Base-by-base conservation (phyloP, 2,329 filamentous ascomycete species). In the Lizonia empirigonia region DNA sequence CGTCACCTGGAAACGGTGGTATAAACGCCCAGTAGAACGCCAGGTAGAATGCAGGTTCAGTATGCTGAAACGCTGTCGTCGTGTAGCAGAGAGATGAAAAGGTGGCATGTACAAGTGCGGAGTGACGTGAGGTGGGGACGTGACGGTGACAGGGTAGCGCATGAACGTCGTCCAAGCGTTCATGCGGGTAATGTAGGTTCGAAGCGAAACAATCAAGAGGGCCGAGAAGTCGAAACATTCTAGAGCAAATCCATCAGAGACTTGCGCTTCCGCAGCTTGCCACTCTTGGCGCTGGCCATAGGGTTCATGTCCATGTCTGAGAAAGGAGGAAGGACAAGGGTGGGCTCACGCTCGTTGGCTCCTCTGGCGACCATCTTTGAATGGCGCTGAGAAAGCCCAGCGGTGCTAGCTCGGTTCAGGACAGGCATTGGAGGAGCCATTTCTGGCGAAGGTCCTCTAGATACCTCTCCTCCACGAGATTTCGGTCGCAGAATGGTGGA, bases 171-270 rank as follows among this genome's bases (percentile, higher is more conserved):
- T 54, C 46, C 53, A 46, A 48, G 50, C 44, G 50, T 59, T 54
- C 34, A 57, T 58, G 54, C 56, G 46, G 38, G 32, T 32, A 26
- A 44, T 36, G 37, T 34, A 20, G 49, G 45, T 55, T 59, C 48
- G 60, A 61, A 65, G 64, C 56, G 46, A 53, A 58, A 45, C 50
- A 24, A 18, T 29, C 19, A 42, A 65, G 45, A 38, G 60, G 60
- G 39, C 55, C 50, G 30, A 32, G 40, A 36, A 26, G 51, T 40
- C 19, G 39, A 34, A 38, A 32, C 24, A 20, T 22, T 42, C 52
- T 60, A 65, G 36, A 71, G 62, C 40, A 73, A 60, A 42, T 71
- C 69, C 68, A 74, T 71, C 20, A 72, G 53, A 29, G 69, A 72
- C 55, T 71, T 73, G 35, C 71, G 62, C 62, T 73, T 73, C 33